Percentiles rank a stretch among this genome's conserved stretches.
Evolutionary conservation across 768 basidiomycete genomes (phyloP).

Genomic region (Russula olivacea): DNA sequence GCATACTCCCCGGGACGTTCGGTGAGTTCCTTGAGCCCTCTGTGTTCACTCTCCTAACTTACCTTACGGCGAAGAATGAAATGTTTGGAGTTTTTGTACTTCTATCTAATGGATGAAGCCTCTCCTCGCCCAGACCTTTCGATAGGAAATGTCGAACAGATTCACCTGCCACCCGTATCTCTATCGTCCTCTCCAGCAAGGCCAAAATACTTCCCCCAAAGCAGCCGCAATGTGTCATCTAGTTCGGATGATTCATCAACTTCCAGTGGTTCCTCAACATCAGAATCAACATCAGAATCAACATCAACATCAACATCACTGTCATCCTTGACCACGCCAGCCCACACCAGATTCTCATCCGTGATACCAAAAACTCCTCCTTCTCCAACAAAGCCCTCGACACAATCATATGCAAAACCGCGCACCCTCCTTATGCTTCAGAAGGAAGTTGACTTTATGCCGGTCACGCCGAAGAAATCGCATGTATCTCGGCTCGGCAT

Average conservation of each 20-base stretch:
- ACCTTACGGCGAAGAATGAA: slow-evolving; percentile 65
- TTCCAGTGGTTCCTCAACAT: slow-evolving; percentile 19
- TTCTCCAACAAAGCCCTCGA: slow-evolving; percentile 19
- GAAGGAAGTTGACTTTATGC: slow-evolving; percentile 68
- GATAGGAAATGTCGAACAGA: slow-evolving; percentile 26
- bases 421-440: slow-evolving; percentile 59
- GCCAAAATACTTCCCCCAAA: slow-evolving; percentile 19
- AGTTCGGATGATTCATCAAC: slow-evolving; percentile 26
- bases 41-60: not conserved
- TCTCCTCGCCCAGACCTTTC: slow-evolving; percentile 27
- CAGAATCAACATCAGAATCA: slow-evolving; percentile 27
- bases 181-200: slow-evolving; percentile 29
- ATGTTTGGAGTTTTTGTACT: slow-evolving; percentile 91
- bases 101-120: slow-evolving; percentile 86
- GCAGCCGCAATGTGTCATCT: slow-evolving; percentile 22
- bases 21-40: slow-evolving; percentile 44
- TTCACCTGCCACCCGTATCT: slow-evolving; percentile 38
- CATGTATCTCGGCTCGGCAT: slow-evolving; percentile 33
- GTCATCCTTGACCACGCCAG: slow-evolving; percentile 33
- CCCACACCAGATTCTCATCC: slow-evolving; percentile 24
- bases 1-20: slow-evolving; percentile 78
- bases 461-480: slow-evolving; percentile 62
- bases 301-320: slow-evolving; percentile 29
- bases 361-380: slow-evolving; percentile 14
- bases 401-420: slow-evolving; percentile 32